phyloP scores from a whole-genome alignment of 1,139 yeast species.

The Suhomyces wounanorum region DNA sequence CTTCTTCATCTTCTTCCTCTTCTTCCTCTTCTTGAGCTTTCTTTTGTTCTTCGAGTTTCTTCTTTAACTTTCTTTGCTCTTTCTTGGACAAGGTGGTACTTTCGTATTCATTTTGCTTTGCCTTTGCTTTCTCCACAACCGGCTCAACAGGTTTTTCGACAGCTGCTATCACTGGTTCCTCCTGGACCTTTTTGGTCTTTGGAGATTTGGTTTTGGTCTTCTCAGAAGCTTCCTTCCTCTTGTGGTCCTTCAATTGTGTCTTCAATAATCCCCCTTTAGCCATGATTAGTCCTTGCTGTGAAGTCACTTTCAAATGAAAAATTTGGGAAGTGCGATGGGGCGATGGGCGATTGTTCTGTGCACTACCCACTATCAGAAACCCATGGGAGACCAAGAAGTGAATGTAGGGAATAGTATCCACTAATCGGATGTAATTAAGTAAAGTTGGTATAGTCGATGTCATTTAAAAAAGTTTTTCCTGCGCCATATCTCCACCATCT shows the following conservation, averaged over 20 bases:
- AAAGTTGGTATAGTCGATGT: conserved; percentile 20
- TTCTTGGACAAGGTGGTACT: conserved; percentile 58
- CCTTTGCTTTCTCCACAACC: conserved; percentile 10
- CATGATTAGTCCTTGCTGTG: conserved; percentile 20
- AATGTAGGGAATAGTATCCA: neutral
- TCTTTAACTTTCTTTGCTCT: conserved; percentile 64
- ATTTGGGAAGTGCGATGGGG: conserved; percentile 14
- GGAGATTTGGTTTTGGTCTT: conserved; percentile 29
- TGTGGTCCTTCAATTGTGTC: conserved; percentile 37
- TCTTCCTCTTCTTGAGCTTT: conserved; percentile 30
- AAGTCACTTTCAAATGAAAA: conserved; percentile 5
- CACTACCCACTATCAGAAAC: conserved; percentile 10
- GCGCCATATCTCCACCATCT: conserved; percentile 84
- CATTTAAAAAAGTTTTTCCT: conserved; percentile 52
- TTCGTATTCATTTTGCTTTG: conserved; percentile 37
- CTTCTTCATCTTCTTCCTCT: conserved; percentile 30
- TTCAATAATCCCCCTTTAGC: conserved; percentile 36
- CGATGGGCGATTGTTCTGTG: conserved; percentile 8
- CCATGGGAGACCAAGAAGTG: neutral
- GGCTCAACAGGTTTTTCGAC: conserved; percentile 3
- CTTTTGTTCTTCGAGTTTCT: conserved; percentile 29
- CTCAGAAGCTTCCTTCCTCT: conserved; percentile 29
- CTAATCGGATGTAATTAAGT: neutral
- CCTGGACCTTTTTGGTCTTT: conserved; percentile 12
- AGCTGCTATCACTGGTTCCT: conserved; percentile 11